Evolutionary conservation across 345 rosid genomes (phyloP).

Genomic region (Eucalyptus regnans): DNA sequence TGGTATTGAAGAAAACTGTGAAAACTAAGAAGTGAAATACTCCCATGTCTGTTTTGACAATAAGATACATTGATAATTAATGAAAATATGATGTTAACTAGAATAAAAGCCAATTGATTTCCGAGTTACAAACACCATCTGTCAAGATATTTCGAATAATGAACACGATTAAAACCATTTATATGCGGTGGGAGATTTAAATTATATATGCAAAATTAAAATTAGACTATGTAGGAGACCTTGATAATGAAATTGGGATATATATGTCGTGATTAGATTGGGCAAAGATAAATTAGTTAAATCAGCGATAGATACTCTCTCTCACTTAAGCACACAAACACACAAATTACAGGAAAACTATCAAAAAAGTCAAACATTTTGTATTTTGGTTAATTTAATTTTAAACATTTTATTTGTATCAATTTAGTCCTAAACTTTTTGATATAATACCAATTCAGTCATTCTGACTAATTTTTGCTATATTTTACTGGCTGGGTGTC

Average conservation of each 20-base stretch:
- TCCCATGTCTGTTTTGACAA: neutral
- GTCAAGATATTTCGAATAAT: neutral
- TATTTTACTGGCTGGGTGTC: too few species aligned
- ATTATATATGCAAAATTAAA: neutral
- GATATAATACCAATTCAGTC: too few species aligned
- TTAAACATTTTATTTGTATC: too few species aligned
- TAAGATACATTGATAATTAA: neutral
- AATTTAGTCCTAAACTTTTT: too few species aligned
- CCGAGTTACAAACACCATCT: neutral
- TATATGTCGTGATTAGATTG: neutral
- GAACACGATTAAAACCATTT: neutral
- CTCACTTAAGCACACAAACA: neutral
- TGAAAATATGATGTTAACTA: neutral
- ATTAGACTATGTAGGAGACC: neutral
- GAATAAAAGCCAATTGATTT: neutral
- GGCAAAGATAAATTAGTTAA: neutral
- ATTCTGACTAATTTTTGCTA: too few species aligned
- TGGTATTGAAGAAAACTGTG: neutral
- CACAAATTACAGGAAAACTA: too few species aligned
- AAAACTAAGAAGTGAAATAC: neutral
- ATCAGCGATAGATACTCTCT: neutral
- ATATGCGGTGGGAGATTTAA: neutral
- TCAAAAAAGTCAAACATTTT: too few species aligned
- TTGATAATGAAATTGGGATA: neutral
- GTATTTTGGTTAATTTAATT: too few species aligned